phyloP scores from a whole-genome alignment of 148 eudicot genomes.

The Amaranthus hypochondriacus region DNA sequence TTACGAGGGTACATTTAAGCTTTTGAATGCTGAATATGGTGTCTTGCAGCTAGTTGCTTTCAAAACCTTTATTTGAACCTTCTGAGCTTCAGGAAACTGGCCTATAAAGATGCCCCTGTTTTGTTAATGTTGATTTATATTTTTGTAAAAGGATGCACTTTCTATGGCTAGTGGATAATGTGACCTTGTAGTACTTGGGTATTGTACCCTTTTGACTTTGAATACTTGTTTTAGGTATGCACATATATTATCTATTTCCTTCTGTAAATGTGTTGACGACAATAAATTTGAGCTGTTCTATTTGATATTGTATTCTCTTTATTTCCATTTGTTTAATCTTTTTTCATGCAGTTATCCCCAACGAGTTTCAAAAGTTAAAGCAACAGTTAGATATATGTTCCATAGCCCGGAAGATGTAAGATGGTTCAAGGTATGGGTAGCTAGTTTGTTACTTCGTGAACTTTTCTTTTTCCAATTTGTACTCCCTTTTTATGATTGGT shows the following conservation, averaged over 20 bases:
- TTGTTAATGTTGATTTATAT: background rate
- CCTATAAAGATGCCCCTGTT: background rate
- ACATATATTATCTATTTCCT: background rate
- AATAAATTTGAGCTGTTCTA: background rate
- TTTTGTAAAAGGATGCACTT: background rate
- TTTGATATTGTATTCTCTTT: background rate
- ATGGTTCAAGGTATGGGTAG: slow-evolving; percentile 86
- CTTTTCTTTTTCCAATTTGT: background rate
- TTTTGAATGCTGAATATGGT: too few relatives aligned
- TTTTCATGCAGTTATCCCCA: slow-evolving; percentile 78
- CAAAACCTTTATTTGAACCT: too few relatives aligned
- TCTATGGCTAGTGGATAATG: background rate
- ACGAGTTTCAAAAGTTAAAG: slow-evolving; percentile 86
- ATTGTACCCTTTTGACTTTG: background rate
- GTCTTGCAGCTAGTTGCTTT: too few relatives aligned
- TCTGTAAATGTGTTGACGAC: background rate
- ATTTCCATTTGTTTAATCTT: background rate
- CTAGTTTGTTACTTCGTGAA: slow-evolving; percentile 14
- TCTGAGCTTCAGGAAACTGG: too few relatives aligned
- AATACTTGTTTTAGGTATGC: background rate
- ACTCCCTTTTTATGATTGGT: background rate
- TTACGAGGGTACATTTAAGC: too few relatives aligned
- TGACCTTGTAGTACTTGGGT: background rate
- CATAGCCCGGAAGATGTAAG: slow-evolving; percentile 93
- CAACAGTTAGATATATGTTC: slow-evolving; percentile 87